Base-by-base conservation (phyloP, 1,284 basidiomycete species). In the Neotropicomus parvogracilis region DNA sequence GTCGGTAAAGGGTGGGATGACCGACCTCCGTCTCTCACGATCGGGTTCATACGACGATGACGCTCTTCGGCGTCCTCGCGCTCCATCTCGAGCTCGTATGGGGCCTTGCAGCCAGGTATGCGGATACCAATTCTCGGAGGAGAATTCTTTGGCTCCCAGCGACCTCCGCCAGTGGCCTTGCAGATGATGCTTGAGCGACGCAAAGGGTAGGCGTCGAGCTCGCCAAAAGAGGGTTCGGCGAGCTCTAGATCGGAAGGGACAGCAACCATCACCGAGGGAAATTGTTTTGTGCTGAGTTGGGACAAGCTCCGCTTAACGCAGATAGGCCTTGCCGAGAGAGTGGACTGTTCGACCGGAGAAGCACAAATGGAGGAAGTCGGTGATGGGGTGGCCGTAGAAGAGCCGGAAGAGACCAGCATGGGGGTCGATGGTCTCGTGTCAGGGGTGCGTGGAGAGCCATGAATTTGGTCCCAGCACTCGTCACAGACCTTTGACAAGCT, bases 151-250 rank as follows among this genome's bases (percentile, higher is more conserved):
- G 85, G 86, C 54, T 77, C 75, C 85, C 86, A 88, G 26, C 85
- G 78, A 10, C 86, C 85, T 12, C 84, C 85, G 39, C 86, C 85
- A 16, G 77, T 78, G 3, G 80, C 82, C 57, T 88, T 88, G 69
- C 86, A 88, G 11, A 86, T 73, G 40, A 75, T 70, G 56, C 77
- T 80, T 6, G 80, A 76, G 44, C 78, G 77, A 39, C 75, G 72
- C 19, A 88, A 76, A 3, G 86, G 85, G 54, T 88, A 88, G 1
- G 81, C 73, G 48, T 78, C 78, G 19, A 87, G 73, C 62, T 83
- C 81, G 50, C 75, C 78, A 46, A 77, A 76, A 2, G 80, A 78
- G 43, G 71, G 73, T 44, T 71, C 66, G 4, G 66, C 48, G 33
- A 67, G 62, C 1, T 68, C 63, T 6, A 67, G 44, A 46, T 64